A percentile compares a stretch with the other conserved stretches of the same genome.
phyloP scores from a whole-genome alignment of 2,329 filamentous ascomycete species.

The Diaporthe sp. region DNA sequence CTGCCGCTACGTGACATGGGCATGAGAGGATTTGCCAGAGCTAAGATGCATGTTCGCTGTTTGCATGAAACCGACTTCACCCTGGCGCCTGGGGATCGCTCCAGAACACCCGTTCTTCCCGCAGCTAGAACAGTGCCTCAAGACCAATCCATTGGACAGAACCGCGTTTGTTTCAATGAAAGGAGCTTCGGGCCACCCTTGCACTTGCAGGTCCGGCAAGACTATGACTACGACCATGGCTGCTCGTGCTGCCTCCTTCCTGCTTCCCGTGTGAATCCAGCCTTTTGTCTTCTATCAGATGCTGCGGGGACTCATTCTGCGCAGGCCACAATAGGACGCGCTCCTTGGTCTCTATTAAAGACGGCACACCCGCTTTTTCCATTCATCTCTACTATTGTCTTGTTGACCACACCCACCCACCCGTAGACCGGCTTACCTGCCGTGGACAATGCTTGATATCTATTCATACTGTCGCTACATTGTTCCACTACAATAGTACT shows the following conservation, averaged over 20 bases:
- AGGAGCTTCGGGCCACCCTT: conserved; percentile 24
- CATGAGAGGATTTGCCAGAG: conserved; percentile 24
- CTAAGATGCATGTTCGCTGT: conserved; percentile 30
- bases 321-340: conserved; percentile 24
- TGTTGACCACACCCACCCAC: conserved; percentile 13
- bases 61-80: conserved; percentile 34
- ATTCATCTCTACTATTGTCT: conserved; percentile 6
- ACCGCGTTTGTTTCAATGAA: conserved; percentile 29
- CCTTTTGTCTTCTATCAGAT: conserved; percentile 4
- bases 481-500: conserved; percentile 37
- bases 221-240: conserved; percentile 1
- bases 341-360: conserved; percentile 35
- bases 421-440: conserved; percentile 36
- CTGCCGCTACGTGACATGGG: conserved; percentile 14
- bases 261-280: background rate
- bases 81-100: conserved; percentile 29
- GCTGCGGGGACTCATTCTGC: background rate
- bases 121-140: conserved; percentile 10
- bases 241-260: conserved; percentile 19
- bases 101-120: conserved; percentile 32
- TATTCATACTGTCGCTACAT: conserved; percentile 31
- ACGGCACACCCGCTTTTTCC: conserved; percentile 30
- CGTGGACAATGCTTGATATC: conserved; percentile 37
- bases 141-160: conserved; percentile 32
- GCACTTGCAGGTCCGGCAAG: background rate